Percentiles rank a stretch among this genome's conserved stretches.
These are phyloP conservation scores for Chlorencoelia australis DNA, from an alignment of 2,329 filamentous ascomycete species.

Conservation along the genomic window DNA sequence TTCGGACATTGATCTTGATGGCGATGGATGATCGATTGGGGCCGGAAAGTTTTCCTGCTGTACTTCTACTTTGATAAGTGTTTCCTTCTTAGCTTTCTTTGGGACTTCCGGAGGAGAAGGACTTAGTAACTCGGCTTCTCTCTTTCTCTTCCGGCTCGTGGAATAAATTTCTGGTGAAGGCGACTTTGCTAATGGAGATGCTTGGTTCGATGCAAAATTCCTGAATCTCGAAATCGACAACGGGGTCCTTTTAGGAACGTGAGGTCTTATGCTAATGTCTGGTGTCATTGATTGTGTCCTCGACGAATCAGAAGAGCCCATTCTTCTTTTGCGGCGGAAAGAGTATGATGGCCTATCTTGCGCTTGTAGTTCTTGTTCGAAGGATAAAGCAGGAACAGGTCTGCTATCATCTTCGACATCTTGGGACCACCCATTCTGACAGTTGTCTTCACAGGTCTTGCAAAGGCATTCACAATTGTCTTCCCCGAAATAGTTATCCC, in stretches of 20 bases:
- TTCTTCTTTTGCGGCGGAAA: conserved; percentile 39
- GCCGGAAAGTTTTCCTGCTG: too few relatives aligned
- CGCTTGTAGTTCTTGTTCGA: conserved; percentile 19
- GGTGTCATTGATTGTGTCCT: conserved; percentile 48
- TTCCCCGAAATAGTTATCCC: conserved; percentile 90
- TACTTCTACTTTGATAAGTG: conserved; percentile 10
- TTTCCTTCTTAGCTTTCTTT: conserved; percentile 5
- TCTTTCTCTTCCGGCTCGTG: conserved; percentile 17
- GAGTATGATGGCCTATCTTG: conserved; percentile 35
- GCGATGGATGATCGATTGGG: conserved; percentile 9
- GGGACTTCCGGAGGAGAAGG: conserved; percentile 4
- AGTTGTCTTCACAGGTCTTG: conserved; percentile 66
- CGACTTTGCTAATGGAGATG: neutral
- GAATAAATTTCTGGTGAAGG: too few relatives aligned
- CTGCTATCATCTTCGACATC: conserved; percentile 33
- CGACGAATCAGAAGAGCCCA: conserved; percentile 41
- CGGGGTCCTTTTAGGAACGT: conserved; percentile 20
- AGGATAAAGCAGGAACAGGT: conserved; percentile 20
- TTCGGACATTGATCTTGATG: conserved; percentile 9
- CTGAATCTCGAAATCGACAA: too few relatives aligned
- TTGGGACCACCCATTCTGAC: conserved; percentile 71
- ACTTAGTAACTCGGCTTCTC: conserved; percentile 9
- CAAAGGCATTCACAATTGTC: conserved; percentile 94
- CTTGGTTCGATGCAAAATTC: too few relatives aligned
- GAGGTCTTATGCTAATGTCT: conserved; percentile 32